A percentile compares a stretch with the other conserved stretches of the same genome.
Evolutionary conservation across 1,139 yeast species (phyloP).

Genomic region (Kluyveromyces sp.): DNA sequence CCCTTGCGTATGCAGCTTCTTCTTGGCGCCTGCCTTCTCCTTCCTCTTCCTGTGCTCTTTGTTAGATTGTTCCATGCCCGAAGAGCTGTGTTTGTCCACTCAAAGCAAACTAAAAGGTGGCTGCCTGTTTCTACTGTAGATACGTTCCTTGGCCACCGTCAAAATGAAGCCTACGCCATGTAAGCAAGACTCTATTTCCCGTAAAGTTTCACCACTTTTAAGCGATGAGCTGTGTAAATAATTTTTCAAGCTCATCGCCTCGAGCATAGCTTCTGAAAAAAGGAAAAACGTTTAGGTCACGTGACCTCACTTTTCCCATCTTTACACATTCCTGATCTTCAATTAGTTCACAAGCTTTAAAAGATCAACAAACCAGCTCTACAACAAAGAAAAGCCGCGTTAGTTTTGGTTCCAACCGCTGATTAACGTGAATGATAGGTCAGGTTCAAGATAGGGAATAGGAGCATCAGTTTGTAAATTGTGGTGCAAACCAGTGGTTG

Average conservation of each 20-base stretch:
- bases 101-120: too few relatives aligned
- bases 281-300: background rate
- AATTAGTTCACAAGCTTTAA: background rate
- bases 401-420: too few relatives aligned
- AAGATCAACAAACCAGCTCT: background rate
- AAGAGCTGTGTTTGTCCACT: too few relatives aligned
- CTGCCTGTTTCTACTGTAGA: too few relatives aligned
- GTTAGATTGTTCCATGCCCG: slow-evolving; percentile 43
- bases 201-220: background rate
- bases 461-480: too few relatives aligned
- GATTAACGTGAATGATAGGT: too few relatives aligned
- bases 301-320: background rate
- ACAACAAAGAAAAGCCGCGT: too few relatives aligned
- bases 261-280: background rate
- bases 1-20: slow-evolving; percentile 85
- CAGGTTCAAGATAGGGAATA: too few relatives aligned
- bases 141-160: too few relatives aligned
- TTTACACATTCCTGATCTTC: background rate
- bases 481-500: too few relatives aligned
- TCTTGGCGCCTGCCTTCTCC: slow-evolving; percentile 61
- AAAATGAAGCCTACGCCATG: too few relatives aligned
- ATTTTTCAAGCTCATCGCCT: background rate
- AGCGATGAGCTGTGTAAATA: slow-evolving; percentile 6
- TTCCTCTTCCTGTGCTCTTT: slow-evolving; percentile 55
- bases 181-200: background rate